A percentile compares a stretch with the other conserved stretches of the same genome.
phyloP scores from a whole-genome alignment of 805 yeast genomes.

The Candida nemodendra region DNA sequence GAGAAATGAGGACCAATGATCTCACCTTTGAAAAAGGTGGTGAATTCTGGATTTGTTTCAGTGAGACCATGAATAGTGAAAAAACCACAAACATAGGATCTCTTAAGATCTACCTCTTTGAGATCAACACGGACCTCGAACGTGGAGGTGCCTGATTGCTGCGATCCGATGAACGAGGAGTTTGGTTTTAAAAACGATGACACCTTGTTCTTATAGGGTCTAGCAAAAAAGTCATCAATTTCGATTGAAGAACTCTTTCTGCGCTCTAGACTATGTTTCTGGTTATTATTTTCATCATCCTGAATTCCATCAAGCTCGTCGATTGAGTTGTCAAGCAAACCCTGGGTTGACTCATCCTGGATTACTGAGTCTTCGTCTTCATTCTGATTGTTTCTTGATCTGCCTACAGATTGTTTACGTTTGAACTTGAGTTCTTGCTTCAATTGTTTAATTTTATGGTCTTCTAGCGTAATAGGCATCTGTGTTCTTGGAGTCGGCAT shows the following conservation, averaged over 20 bases:
- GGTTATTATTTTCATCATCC: background rate
- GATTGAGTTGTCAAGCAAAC: too few relatives aligned
- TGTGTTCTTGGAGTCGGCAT: slow-evolving; percentile 13
- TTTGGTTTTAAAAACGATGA: slow-evolving; percentile 59
- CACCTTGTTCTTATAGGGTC: slow-evolving; percentile 9
- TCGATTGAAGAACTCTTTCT: slow-evolving; percentile 4
- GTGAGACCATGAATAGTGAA: slow-evolving; percentile 66
- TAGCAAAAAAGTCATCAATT: slow-evolving; percentile 21
- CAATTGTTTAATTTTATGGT: slow-evolving; percentile 9
- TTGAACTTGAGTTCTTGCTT: slow-evolving; percentile 11
- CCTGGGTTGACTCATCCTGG: too few relatives aligned
- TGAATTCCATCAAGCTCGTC: background rate
- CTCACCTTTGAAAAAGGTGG: slow-evolving; percentile 74
- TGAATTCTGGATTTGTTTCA: slow-evolving; percentile 56
- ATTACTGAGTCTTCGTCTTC: background rate
- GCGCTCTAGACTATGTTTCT: background rate
- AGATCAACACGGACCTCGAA: slow-evolving; percentile 70
- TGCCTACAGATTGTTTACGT: background rate
- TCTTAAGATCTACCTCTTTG: slow-evolving; percentile 61
- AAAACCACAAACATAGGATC: slow-evolving; percentile 56
- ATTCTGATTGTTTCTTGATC: background rate
- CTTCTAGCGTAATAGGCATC: slow-evolving; percentile 2
- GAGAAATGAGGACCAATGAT: slow-evolving; percentile 60
- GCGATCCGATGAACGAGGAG: slow-evolving; percentile 62
- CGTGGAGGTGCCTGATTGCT: slow-evolving; percentile 62